Base-by-base conservation (phyloP, 352 stramenopile species). In the Globisporangium nodosum region DNA sequence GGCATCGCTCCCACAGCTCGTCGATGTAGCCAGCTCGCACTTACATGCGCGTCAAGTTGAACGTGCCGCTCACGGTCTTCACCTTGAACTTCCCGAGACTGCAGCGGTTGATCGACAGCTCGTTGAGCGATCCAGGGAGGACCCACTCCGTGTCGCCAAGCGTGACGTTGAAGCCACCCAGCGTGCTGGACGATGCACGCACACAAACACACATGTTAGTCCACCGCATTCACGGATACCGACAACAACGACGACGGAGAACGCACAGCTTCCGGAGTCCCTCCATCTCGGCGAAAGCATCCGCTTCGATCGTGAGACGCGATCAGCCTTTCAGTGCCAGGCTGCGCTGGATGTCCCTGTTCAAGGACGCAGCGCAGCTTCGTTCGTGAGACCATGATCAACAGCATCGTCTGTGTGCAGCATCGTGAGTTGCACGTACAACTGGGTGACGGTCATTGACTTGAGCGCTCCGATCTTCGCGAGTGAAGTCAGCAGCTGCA, bases 121-220 rank as follows among this genome's bases (percentile, higher is more conserved):
- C 39, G 24, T 57, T 57, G 16, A 57, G 52, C 24, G 27, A 57
- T 30, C 31, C 30, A 5, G 30, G 43, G 43, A 59, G 12, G 43
- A 59, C 31, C 54, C n/a, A 59, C 27, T 50, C 16, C n/a, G 31
- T 24, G 16, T 18, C 40, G n/a, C 30, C 20, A 20, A 45, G 30
- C 40, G 52, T 58, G 30, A 52, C 21, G n/a, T 58, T 58, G 42
- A 52, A 58, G 30, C 40, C 27, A 2, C 15, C 21, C 18, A 59
- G 3, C 4, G 43, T 59, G 15, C 54, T 52, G 21, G 21, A 52
- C 1, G 24, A 37, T 24, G 20, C 35, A 49, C 12, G 16, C 8
- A 58, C 30, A 35, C n/a, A 43, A 20, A 7, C 15, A 16, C 24
- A 35, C 20, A 48, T 13, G 9, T 31, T 30, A 11, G 16, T 33